Evolutionary conservation across 2,329 filamentous ascomycete genomes (phyloP).

Genomic region (Onygenales sp.): DNA sequence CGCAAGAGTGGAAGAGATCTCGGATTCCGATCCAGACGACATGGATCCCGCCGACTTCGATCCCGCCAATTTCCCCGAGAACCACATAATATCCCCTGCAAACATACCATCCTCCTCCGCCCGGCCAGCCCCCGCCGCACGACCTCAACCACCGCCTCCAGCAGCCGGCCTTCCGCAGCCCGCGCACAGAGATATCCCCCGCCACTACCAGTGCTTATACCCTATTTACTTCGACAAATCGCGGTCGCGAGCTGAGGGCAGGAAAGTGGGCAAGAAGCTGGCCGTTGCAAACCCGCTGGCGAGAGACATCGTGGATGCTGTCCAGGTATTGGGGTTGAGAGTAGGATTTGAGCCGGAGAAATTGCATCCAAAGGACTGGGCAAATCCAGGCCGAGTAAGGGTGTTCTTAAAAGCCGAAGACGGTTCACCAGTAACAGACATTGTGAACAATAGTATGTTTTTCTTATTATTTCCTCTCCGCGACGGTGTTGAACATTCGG

Average conservation of each 20-base stretch:
- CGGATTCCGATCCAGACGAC: constrained; percentile 83
- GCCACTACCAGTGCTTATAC: constrained; percentile 81
- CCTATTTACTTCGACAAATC: constrained; percentile 86
- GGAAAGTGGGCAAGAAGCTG: constrained; percentile 62
- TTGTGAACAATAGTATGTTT: constrained; percentile 55
- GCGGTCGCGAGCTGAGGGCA: constrained; percentile 59
- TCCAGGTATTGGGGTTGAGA: constrained; percentile 52
- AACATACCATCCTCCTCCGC: constrained; percentile 20
- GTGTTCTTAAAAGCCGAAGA: constrained; percentile 56
- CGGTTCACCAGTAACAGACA: constrained; percentile 40
- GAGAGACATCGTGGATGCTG: constrained; percentile 80
- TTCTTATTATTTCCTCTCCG: background rate
- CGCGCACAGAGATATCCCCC: constrained; percentile 48
- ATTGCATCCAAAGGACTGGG: constrained; percentile 93
- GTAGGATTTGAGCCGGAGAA: constrained; percentile 83
- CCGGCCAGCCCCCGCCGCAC: constrained; percentile 18
- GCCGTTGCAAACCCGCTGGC: constrained; percentile 82
- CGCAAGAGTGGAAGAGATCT: constrained; percentile 85
- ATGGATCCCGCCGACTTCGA: constrained; percentile 63
- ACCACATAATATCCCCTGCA: constrained; percentile 30
- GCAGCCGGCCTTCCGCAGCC: constrained; percentile 17
- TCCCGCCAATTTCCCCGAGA: constrained; percentile 28
- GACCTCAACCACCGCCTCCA: constrained; percentile 15
- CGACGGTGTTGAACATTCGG: background rate
- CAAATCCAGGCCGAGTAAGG: constrained; percentile 83